Evolutionary conservation across 2,329 filamentous ascomycete genomes (phyloP).

Genomic region (Diaporthe caulivora): DNA sequence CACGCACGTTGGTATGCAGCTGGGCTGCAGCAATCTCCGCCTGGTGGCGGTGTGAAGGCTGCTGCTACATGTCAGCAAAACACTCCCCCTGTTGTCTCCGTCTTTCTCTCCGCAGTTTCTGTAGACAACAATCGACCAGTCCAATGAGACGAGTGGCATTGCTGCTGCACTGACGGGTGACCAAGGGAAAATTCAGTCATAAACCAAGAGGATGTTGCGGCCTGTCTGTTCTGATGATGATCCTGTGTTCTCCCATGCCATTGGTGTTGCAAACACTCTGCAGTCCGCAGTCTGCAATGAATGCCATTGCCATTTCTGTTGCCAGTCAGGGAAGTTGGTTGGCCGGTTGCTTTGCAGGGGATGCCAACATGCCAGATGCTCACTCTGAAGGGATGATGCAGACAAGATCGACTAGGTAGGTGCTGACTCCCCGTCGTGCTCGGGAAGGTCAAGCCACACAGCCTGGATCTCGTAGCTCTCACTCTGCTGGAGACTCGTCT

Average conservation of each 20-base stretch:
- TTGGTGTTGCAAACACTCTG: background rate
- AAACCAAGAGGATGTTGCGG: background rate
- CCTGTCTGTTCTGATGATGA: background rate
- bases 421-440: constrained; percentile 8
- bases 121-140: background rate
- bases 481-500: constrained; percentile 11
- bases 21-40: constrained; percentile 24
- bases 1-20: constrained; percentile 6
- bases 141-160: background rate
- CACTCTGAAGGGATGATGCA: constrained; percentile 25
- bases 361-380: constrained; percentile 34
- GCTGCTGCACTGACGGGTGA: background rate
- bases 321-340: constrained; percentile 33
- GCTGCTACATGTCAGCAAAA: constrained; percentile 24
- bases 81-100: constrained; percentile 12
- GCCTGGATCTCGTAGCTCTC: background rate
- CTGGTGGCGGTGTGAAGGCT: constrained; percentile 26
- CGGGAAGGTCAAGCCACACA: constrained; percentile 27
- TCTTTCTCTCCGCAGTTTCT: constrained; percentile 3
- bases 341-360: constrained; percentile 29
- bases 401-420: constrained; percentile 26
- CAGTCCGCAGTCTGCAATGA: background rate
- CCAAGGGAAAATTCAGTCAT: background rate
- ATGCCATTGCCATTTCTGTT: constrained; percentile 25
- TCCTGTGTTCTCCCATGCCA: background rate